Percentiles rank a stretch among this genome's conserved stretches.
Conservation (phyloP, 1,284 basidiomycete species). For the Irpex sp. region DNA sequence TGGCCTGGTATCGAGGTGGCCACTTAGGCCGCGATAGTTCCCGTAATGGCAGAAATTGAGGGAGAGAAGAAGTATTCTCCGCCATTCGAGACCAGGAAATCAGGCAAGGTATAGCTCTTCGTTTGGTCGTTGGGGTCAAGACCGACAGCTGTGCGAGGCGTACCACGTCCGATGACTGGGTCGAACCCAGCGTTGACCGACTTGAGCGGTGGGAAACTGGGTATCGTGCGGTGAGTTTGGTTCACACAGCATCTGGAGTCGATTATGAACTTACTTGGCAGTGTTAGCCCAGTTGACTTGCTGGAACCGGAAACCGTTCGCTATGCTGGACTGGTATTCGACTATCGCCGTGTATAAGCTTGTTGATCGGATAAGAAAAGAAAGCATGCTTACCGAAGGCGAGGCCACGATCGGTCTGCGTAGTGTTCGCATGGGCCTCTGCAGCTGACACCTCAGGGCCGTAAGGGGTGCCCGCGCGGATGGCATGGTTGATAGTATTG, state of each 20-base stretch:
- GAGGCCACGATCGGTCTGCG: constrained; percentile 4
- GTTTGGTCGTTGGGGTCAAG: constrained; percentile 32
- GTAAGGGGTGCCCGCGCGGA: constrained; percentile 35
- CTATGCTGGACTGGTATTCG: constrained; percentile 6
- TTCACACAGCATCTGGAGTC: not conserved
- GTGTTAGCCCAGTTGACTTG: constrained; percentile 10
- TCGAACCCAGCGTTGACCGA: constrained; percentile 24
- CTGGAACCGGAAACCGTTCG: constrained; percentile 11
- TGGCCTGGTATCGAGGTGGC: not conserved
- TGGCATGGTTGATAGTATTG: constrained; percentile 18
- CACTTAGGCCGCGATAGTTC: not conserved
- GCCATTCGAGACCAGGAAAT: constrained; percentile 22
- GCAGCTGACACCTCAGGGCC: constrained; percentile 22
- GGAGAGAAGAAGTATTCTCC: constrained; percentile 42
- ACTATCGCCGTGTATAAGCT: not conserved
- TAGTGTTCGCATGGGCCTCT: not conserved
- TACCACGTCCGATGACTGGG: constrained; percentile 41
- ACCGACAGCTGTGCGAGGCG: constrained; percentile 32
- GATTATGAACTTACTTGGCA: constrained; percentile 3
- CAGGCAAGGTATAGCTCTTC: constrained; percentile 20
- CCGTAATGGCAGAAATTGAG: constrained; percentile 29
- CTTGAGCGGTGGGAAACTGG: constrained; percentile 22
- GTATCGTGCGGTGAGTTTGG: constrained; percentile 4
- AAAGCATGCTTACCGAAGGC: constrained; percentile 1
- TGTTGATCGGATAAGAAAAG: not conserved